A percentile compares a stretch with the other conserved stretches of the same genome.
phyloP scores from a whole-genome alignment of 768 basidiomycete species.

The Pisolithus microcarpus region DNA sequence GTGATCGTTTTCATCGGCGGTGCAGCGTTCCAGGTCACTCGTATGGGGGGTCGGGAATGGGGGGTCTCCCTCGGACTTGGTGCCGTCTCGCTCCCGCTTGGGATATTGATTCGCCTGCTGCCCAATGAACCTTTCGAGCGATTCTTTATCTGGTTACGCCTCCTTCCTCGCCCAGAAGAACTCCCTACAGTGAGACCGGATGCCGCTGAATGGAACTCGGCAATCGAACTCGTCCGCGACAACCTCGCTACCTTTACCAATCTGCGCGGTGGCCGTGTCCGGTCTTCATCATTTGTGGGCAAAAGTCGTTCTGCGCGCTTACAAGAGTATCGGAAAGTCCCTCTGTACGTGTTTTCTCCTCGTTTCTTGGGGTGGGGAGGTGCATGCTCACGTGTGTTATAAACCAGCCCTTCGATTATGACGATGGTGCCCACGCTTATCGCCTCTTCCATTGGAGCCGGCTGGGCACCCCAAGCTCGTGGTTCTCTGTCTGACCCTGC shows the following conservation, averaged over 20 bases:
- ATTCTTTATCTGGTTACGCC: conserved; percentile 43
- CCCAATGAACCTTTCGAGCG: conserved; percentile 77
- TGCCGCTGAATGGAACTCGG: conserved; percentile 61
- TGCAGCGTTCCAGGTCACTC: conserved; percentile 83
- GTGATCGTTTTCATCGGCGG: conserved; percentile 89
- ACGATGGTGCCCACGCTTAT: conserved; percentile 72
- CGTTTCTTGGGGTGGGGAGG: neutral
- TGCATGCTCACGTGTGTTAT: conserved; percentile 18
- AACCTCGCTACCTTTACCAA: conserved; percentile 75
- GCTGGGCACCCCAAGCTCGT: conserved; percentile 49
- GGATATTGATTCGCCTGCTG: conserved; percentile 68
- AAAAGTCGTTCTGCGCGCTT: conserved; percentile 66
- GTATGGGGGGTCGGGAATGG: conserved; percentile 81
- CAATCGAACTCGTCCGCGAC: conserved; percentile 76
- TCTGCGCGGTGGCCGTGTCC: conserved; percentile 82
- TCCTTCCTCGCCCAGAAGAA: conserved; percentile 55
- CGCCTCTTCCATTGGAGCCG: conserved; percentile 67
- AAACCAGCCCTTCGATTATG: conserved; percentile 56
- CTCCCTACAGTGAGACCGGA: conserved; percentile 62
- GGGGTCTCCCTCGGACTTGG: conserved; percentile 88
- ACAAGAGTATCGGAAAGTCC: conserved; percentile 38
- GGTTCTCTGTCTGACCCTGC: conserved; percentile 69
- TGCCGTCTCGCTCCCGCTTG: conserved; percentile 80
- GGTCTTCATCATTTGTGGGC: conserved; percentile 77
- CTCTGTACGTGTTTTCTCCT: conserved; percentile 38